Evolutionary conservation across 257 asterid genomes (phyloP), one percentile per base, ranked within the genome.

Genomic region (Scutellaria baicalensis): DNA sequence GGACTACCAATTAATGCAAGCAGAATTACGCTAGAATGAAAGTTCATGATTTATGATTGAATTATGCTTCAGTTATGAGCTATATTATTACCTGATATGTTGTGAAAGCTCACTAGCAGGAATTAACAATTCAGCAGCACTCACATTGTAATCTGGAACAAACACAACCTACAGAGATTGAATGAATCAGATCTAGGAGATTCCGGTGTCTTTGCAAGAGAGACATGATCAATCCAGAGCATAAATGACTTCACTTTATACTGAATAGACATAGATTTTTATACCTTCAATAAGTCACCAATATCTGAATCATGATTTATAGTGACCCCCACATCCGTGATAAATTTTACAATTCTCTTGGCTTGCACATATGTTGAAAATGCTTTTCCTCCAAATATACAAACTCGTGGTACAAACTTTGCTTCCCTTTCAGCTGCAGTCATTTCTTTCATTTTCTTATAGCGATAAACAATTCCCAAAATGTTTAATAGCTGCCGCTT

Each of bases 121-220:
- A 64, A 88, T 90, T 47, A 90, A 73, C 77, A 85, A 54, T 75
- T 90, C 97, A 64, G 97, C 97, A 65, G 79, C 94, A 71, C 83
- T 88, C 65, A 90, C 97, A 77, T 86, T 90, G 85, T 90, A 90
- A 82, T 88, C 96, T 9, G 97, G 95, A 76, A 90, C 88, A 78
- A 90, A 88, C 39, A 88, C 27, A 20, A 88, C 94, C 95, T 90
- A 71, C 60, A 77, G 62, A 69, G 66, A 75, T 71, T 14, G 27
- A 61, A 66, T 39, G 47, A 50, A 77, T 71, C 74, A 73, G 68
- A 31, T 55, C 48, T 16, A 49, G 52, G 18, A 35, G 39, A 33
- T 60, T 39, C 31, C 56, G 38, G 45, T 42, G 20, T 51, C 67
- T 69, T 36, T 31, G 18, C 18, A 74, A 64, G 40, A 36, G 10